Conservation (phyloP, 192 early-diverging fungal species). For the Paraglomus brasilianum region DNA sequence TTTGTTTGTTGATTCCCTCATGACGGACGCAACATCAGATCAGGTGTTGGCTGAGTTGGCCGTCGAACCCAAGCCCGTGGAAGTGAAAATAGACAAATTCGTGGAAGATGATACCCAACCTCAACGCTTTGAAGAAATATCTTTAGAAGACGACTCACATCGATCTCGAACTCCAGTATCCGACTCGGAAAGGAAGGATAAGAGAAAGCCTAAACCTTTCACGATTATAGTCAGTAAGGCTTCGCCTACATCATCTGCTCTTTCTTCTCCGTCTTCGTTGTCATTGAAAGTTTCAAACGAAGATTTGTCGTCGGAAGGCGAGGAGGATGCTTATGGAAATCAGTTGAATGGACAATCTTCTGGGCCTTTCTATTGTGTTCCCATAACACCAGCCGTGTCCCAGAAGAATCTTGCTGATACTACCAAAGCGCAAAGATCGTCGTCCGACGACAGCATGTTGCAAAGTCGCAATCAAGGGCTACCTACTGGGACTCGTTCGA, state of each 20-base stretch:
- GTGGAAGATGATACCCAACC: background rate
- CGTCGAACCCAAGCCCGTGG: background rate
- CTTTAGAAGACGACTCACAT: background rate
- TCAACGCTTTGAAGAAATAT: background rate
- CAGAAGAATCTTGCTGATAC: slow-evolving; percentile 2
- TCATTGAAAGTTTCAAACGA: background rate
- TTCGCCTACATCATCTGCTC: background rate
- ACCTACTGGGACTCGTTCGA: background rate
- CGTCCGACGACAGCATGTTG: background rate
- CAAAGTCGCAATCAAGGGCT: background rate
- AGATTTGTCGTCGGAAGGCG: background rate
- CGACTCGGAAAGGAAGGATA: background rate
- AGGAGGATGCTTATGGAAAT: background rate
- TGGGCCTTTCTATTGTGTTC: slow-evolving; percentile 7
- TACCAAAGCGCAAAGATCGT: background rate
- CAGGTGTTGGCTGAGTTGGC: background rate
- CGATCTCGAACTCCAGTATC: background rate
- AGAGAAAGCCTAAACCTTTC: slow-evolving; percentile 10
- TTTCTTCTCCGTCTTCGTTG: background rate
- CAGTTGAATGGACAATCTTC: background rate
- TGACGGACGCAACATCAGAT: background rate
- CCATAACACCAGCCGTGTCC: background rate
- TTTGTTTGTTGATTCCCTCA: background rate
- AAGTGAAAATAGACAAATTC: background rate
- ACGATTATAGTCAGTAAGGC: background rate